These are phyloP conservation scores for Podaxis sp. DNA, from an alignment of 768 basidiomycete genomes.

Conservation along the genomic window DNA sequence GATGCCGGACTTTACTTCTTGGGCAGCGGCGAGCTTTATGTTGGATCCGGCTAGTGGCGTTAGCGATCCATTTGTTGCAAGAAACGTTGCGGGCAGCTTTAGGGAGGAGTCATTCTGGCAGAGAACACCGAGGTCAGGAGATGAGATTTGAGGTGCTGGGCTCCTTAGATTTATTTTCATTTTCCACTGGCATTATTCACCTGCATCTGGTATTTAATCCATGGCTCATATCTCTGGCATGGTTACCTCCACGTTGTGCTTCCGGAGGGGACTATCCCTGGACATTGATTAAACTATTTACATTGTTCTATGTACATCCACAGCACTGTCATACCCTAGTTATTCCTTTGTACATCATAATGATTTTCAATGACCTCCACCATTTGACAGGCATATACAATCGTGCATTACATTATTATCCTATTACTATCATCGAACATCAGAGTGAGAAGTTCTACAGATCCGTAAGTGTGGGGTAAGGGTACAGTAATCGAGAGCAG, in stretches of 20 bases:
- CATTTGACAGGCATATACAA: too few species aligned
- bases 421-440: not conserved
- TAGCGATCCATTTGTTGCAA: constrained; percentile 26
- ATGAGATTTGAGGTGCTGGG: constrained; percentile 6
- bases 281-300: not conserved
- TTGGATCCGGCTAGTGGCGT: constrained; percentile 19
- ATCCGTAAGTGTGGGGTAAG: not conserved
- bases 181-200: not conserved
- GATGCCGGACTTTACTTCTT: constrained; percentile 1
- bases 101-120: constrained; percentile 31
- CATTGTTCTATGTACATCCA: not conserved
- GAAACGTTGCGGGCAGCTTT: constrained; percentile 21
- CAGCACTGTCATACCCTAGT: not conserved
- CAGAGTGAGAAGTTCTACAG: not conserved
- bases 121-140: constrained; percentile 14
- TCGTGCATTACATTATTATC: not conserved
- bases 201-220: not conserved
- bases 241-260: not conserved
- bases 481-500: not conserved
- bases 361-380: too few species aligned
- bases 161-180: not conserved
- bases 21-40: constrained; percentile 26
- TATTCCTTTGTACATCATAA: not conserved
- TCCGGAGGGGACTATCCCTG: not conserved
- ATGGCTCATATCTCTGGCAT: not conserved